Conservation (phyloP, 495 filamentous ascomycete species). For the Talaromyces ruber region DNA sequence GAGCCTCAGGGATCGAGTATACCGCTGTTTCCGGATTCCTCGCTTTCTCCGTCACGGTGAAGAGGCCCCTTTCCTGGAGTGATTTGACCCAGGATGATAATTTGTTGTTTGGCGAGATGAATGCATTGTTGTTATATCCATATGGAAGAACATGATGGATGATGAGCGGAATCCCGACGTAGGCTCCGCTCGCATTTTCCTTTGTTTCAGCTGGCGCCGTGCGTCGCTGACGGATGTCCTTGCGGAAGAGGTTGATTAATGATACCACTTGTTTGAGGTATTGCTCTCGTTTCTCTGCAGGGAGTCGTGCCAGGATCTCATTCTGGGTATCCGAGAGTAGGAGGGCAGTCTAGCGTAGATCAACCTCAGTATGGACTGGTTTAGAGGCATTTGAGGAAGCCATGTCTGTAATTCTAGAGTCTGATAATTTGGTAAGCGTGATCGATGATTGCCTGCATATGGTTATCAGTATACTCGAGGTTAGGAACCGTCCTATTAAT, state of each 20-base stretch:
- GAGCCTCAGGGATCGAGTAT: background rate
- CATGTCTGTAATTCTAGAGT: background rate
- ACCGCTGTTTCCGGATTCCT: background rate
- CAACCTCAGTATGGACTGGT: slow-evolving; percentile 1
- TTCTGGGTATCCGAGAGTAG: background rate
- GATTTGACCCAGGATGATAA: slow-evolving; percentile 3
- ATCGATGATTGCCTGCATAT: background rate
- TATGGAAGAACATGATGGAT: slow-evolving; percentile 2
- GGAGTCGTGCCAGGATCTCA: background rate
- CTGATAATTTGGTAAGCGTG: background rate
- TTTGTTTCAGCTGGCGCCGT: background rate
- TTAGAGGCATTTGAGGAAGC: background rate
- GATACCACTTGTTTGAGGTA: background rate
- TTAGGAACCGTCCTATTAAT: background rate
- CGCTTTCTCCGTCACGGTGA: slow-evolving; percentile 2
- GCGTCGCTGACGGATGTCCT: background rate
- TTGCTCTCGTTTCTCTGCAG: background rate
- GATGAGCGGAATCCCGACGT: background rate
- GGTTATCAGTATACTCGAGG: background rate
- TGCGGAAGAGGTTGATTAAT: background rate
- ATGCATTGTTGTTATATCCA: slow-evolving; percentile 2
- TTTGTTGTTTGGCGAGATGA: slow-evolving; percentile 3
- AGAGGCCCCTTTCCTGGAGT: background rate
- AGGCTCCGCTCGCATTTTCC: background rate
- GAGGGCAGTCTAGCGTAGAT: slow-evolving; percentile 1